Evolutionary conservation across 768 basidiomycete species (phyloP), one percentile per base, ranked within the genome.

Genomic region (Leccinellum rugosiceps): DNA sequence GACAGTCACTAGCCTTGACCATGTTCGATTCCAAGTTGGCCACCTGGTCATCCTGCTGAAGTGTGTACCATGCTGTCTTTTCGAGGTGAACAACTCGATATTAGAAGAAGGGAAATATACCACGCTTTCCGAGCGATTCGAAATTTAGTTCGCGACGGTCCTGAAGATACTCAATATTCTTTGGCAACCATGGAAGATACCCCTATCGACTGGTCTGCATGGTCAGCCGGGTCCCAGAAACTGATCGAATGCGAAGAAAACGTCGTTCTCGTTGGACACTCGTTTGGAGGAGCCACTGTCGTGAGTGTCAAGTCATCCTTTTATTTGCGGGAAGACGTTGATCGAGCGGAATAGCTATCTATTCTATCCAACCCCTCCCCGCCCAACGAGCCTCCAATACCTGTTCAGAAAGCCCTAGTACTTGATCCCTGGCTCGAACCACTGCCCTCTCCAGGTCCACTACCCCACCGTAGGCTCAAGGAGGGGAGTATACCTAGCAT

Each of bases 371-470:
- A 75, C 3, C 63, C 74, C 25, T 77, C 84, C 6, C 76, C 80
- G 17, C 68, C 69, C 26, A 70, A 69, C 3, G 74, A 79, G 56
- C 46, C 66, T 13, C 67, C 64, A 3, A 76, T 92, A 54, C 86
- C 85, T 0, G 72, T 89, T 50, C 70, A 75, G 6, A 80, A 81
- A 48, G 83, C 80, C 9, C 66, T 94, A 21, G 76, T 87, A 21
- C 78, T 91, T 17, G 92, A 94, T 71, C 92, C 92, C 19, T 94
- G 92, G 92, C 72, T 93, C 8, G 90, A 93, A 55, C 89, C 91
- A 17, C 65, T 92, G 23, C 79, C 85, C 7, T 68, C 77, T 38
- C 88, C 83, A 30, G 85, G 83, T 4, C 85, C 75, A 0, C 56
- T 52, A 1, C 75, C 70, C 17, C 60, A 55, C 34, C 50, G 52